Conservation (phyloP, 108 stramenopile species). For the Skeletonema potamos region DNA sequence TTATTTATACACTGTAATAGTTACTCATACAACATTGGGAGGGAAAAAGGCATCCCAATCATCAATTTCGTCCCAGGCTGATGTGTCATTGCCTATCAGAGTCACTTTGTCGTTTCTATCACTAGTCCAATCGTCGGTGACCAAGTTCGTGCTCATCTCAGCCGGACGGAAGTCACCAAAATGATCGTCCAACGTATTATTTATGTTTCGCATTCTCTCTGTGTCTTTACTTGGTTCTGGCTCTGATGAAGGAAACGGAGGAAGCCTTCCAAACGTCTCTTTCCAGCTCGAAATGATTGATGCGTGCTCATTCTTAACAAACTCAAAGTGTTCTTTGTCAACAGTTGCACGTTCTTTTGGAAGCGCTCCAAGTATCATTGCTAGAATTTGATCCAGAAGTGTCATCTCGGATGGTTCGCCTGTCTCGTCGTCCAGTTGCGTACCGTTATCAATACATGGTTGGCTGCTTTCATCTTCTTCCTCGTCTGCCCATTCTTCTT, state of each 20-base stretch:
- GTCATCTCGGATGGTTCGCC: constrained; percentile 10
- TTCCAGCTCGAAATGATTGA: constrained; percentile 45
- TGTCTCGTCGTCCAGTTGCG: neutral
- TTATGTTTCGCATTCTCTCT: neutral
- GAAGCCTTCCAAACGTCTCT: constrained; percentile 45
- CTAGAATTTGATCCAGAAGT: constrained; percentile 58
- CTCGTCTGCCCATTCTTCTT: constrained; percentile 61
- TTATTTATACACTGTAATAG: neutral
- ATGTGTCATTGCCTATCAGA: constrained; percentile 24
- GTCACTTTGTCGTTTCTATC: constrained; percentile 5
- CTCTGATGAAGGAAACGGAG: constrained; percentile 16
- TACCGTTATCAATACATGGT: neutral
- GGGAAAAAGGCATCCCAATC: constrained; percentile 41
- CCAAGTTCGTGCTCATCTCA: neutral
- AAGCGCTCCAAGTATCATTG: constrained; percentile 56
- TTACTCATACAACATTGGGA: neutral
- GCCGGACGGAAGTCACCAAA: neutral
- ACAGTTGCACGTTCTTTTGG: constrained; percentile 14
- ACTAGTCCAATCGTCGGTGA: neutral
- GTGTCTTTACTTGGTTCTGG: neutral
- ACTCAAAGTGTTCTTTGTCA: constrained; percentile 34
- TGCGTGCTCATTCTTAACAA: constrained; percentile 36
- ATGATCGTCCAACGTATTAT: neutral
- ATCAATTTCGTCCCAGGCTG: constrained; percentile 44
- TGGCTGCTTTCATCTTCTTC: constrained; percentile 31